These are phyloP conservation scores for Microdochium trichocladiopsis DNA, from an alignment of 2,329 filamentous ascomycete genomes.

Conservation along the genomic window DNA sequence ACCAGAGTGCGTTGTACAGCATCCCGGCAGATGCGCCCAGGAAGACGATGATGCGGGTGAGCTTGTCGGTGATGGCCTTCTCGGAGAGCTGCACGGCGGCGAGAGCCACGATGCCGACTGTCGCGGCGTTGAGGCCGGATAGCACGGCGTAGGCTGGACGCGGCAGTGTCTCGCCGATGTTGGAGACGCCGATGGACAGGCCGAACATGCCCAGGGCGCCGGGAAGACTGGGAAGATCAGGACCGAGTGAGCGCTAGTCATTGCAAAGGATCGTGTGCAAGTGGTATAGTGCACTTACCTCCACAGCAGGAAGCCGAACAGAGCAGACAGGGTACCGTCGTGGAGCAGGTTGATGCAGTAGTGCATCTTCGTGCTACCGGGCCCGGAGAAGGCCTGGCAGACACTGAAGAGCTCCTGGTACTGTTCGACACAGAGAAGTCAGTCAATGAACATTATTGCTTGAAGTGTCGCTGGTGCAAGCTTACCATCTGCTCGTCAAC, in stretches of 20 bases:
- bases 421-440: slow-evolving; percentile 23
- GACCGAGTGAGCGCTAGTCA: background rate
- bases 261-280: background rate
- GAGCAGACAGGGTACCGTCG: slow-evolving; percentile 47
- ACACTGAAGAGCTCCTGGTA: slow-evolving; percentile 69
- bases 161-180: slow-evolving; percentile 52
- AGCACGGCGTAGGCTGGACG: slow-evolving; percentile 59
- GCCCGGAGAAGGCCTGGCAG: slow-evolving; percentile 60
- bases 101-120: slow-evolving; percentile 64
- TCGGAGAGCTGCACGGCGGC: slow-evolving; percentile 61
- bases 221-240: slow-evolving; percentile 44
- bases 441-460: background rate
- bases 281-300: slow-evolving; percentile 31
- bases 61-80: slow-evolving; percentile 59
- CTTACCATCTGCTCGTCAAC: slow-evolving; percentile 60
- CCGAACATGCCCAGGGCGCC: slow-evolving; percentile 65
- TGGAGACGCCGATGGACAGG: slow-evolving; percentile 57
- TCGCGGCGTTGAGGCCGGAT: slow-evolving; percentile 64
- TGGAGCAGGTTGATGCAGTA: slow-evolving; percentile 62
- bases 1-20: slow-evolving; percentile 68
- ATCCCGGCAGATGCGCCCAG: slow-evolving; percentile 56
- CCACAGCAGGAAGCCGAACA: slow-evolving; percentile 58
- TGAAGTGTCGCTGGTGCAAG: background rate
- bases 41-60: slow-evolving; percentile 59
- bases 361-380: slow-evolving; percentile 63